Percentiles rank a stretch among this genome's conserved stretches.
These are phyloP conservation scores for Tilletiaria anomala DNA, from an alignment of 1,284 basidiomycete genomes.

Conservation along the genomic window DNA sequence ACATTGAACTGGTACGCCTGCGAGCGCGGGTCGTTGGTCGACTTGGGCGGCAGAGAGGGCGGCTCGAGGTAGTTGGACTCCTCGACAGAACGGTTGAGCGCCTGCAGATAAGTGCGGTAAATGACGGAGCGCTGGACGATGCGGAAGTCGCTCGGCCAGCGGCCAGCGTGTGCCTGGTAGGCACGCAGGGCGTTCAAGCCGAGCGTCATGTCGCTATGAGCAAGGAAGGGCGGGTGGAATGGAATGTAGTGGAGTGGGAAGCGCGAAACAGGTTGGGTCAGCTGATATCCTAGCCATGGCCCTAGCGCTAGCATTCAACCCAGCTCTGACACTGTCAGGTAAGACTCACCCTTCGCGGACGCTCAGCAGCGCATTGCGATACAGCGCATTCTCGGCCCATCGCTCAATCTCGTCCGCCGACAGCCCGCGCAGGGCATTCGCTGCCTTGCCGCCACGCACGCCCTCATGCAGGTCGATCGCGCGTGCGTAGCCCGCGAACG, in stretches of 20 bases:
- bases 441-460: conserved; percentile 24
- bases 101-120: conserved; percentile 21
- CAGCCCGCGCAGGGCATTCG: conserved; percentile 24
- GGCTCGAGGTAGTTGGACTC: conserved; percentile 13
- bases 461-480: conserved; percentile 34
- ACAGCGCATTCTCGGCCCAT: conserved; percentile 34
- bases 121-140: conserved; percentile 33
- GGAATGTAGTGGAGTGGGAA: neutral
- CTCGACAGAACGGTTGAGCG: conserved; percentile 23
- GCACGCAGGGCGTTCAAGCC: conserved; percentile 26
- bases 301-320: too few relatives aligned
- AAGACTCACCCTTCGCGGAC: conserved; percentile 11
- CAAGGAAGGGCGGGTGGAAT: neutral
- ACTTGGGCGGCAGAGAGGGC: conserved; percentile 10
- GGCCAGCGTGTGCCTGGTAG: conserved; percentile 31
- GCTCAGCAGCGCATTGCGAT: conserved; percentile 30
- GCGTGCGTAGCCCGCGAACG: conserved; percentile 23
- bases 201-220: conserved; percentile 9
- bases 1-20: conserved; percentile 24
- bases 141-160: conserved; percentile 33
- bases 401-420: conserved; percentile 34
- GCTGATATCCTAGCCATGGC: too few relatives aligned
- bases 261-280: too few relatives aligned
- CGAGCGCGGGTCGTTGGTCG: conserved; percentile 24
- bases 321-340: too few relatives aligned